phyloP scores from a whole-genome alignment of 306 rosid species.

The Cicer bijugum region DNA sequence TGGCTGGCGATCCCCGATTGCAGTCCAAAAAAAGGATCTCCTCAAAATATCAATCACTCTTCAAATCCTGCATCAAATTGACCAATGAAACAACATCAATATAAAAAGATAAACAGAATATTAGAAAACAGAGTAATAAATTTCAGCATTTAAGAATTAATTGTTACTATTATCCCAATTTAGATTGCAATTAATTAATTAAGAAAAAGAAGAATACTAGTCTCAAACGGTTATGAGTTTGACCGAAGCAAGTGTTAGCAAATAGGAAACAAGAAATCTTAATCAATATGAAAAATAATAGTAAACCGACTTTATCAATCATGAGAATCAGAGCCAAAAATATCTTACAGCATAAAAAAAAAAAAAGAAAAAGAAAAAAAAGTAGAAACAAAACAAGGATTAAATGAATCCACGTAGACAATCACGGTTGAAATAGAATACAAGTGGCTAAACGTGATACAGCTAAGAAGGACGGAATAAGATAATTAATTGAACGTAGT shows the following conservation, averaged over 20 bases:
- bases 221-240: slow-evolving; percentile 21
- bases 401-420: slow-evolving; percentile 37
- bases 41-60: slow-evolving; percentile 39
- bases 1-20: neutral
- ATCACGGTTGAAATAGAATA: neutral
- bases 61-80: slow-evolving; percentile 59
- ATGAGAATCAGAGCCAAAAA: slow-evolving; percentile 10
- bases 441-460: slow-evolving; percentile 36
- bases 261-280: slow-evolving; percentile 12
- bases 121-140: slow-evolving; percentile 8
- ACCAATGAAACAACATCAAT: slow-evolving; percentile 38
- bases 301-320: slow-evolving; percentile 4
- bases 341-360: slow-evolving; percentile 11
- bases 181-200: slow-evolving; percentile 11
- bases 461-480: neutral
- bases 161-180: neutral
- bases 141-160: slow-evolving; percentile 7
- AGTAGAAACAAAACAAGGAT: no score
- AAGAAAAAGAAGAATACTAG: neutral
- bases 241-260: neutral
- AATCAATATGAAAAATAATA: neutral
- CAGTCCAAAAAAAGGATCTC: slow-evolving; percentile 29
- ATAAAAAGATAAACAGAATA: slow-evolving; percentile 4
- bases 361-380: neutral
- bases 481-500: neutral